phyloP scores from a whole-genome alignment of 169 alveolate species.

The Neospora caninum region DNA sequence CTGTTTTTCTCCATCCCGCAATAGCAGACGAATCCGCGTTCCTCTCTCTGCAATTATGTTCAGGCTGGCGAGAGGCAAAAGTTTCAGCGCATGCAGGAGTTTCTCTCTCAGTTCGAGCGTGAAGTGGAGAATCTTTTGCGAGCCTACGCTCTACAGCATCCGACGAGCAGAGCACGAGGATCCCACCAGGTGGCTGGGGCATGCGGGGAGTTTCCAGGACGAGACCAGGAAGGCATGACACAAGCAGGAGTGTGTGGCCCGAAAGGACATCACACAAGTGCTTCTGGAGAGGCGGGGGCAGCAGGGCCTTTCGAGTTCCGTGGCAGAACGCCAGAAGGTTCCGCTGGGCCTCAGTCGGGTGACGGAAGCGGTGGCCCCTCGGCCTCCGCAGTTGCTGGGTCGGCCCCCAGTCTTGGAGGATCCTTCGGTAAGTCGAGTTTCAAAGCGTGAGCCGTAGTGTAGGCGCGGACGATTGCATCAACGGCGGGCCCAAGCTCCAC shows the following conservation, averaged over 20 bases:
- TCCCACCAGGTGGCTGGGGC: neutral
- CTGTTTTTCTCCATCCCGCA: too few relatives aligned
- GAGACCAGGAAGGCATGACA: neutral
- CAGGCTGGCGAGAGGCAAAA: conserved; percentile 59
- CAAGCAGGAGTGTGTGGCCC: neutral
- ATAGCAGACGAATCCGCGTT: too few relatives aligned
- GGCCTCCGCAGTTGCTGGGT: neutral
- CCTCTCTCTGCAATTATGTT: neutral
- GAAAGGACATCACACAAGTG: neutral
- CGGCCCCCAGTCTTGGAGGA: neutral
- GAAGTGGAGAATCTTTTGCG: conserved; percentile 57
- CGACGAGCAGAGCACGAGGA: neutral
- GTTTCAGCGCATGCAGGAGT: conserved; percentile 55
- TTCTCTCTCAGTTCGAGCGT: conserved; percentile 39
- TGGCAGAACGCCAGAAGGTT: too few relatives aligned
- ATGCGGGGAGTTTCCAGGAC: neutral
- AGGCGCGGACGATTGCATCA: too few relatives aligned
- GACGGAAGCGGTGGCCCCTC: neutral
- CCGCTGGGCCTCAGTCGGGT: neutral
- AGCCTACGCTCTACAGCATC: conserved; percentile 50
- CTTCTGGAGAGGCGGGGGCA: neutral
- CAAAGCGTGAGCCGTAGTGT: too few relatives aligned
- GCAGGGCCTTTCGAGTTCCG: neutral
- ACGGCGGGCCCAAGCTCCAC: neutral
- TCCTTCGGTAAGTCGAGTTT: neutral